Conservation (phyloP, 2,329 filamentous ascomycete species). For the Rutstroemia sp. region DNA sequence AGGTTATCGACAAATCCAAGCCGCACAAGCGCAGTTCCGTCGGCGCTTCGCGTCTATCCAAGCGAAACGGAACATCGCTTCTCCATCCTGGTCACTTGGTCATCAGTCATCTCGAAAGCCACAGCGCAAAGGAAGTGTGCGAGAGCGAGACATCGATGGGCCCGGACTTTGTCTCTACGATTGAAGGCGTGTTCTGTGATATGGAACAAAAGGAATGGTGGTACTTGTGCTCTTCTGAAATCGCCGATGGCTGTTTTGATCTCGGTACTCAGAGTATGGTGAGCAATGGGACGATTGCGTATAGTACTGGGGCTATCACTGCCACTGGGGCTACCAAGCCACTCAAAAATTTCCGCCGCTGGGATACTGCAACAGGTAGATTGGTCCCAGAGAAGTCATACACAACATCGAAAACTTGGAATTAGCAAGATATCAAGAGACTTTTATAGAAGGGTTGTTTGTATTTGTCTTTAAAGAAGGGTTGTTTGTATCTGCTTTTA, state of each 20-base stretch:
- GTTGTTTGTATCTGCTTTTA: too few relatives aligned
- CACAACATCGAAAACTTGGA: neutral
- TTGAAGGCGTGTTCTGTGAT: neutral
- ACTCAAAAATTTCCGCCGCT: neutral
- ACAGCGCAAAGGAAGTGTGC: neutral
- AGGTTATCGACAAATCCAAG: neutral
- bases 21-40: neutral
- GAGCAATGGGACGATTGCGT: neutral
- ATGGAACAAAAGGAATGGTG: neutral
- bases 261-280: neutral
- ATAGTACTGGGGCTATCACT: neutral
- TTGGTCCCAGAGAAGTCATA: neutral
- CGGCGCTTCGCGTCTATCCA: neutral
- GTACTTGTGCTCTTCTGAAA: neutral
- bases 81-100: neutral
- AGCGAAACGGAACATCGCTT: neutral
- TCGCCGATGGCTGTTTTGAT: neutral
- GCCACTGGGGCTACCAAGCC: neutral
- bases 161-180: neutral
- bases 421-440: neutral
- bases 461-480: neutral
- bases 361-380: neutral
- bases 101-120: neutral
- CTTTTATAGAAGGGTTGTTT: neutral
- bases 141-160: neutral